Evolutionary conservation across 75 land plant genomes (phyloP).

Genomic region (Cupressus sempervirens): DNA sequence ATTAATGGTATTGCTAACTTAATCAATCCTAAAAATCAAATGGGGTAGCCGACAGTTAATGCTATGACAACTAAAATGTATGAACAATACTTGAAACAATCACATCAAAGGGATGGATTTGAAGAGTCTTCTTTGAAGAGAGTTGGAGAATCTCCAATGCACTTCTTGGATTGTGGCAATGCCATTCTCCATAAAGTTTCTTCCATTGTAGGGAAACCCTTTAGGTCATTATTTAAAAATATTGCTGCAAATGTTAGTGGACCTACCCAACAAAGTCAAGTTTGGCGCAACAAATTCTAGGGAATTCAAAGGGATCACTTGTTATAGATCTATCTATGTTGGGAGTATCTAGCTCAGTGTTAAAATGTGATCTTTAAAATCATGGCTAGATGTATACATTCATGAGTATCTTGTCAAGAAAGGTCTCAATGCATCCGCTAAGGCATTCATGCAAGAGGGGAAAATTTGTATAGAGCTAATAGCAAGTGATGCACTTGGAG

Average conservation of each 20-base stretch:
- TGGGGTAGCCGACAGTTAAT: conserved; percentile 63
- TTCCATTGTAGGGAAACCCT: not conserved
- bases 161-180: conserved; percentile 1
- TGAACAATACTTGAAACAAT: conserved; percentile 60
- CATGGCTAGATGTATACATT: too few species aligned
- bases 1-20: conserved; percentile 47
- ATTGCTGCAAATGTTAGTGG: conserved; percentile 21
- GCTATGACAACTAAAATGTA: conserved; percentile 73
- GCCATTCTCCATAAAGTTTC: not conserved
- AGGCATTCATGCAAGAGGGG: too few species aligned
- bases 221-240: conserved; percentile 18
- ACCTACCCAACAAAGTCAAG: conserved; percentile 34
- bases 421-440: too few species aligned
- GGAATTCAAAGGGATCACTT: conserved; percentile 32
- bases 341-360: conserved; percentile 23
- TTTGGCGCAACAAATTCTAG: conserved; percentile 31
- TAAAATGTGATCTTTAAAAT: conserved; percentile 23
- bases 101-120: conserved; percentile 28
- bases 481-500: too few species aligned
- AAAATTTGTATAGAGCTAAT: too few species aligned
- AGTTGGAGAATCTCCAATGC: conserved; percentile 4
- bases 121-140: conserved; percentile 38
- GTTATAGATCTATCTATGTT: conserved; percentile 39
- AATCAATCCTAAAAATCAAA: conserved; percentile 54
- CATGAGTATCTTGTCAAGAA: too few species aligned